Percentiles rank a stretch among this genome's conserved stretches.
These are phyloP conservation scores for Oryza coarctata DNA, from an alignment of 176 grass and related monocot genomes.

Conservation along the genomic window DNA sequence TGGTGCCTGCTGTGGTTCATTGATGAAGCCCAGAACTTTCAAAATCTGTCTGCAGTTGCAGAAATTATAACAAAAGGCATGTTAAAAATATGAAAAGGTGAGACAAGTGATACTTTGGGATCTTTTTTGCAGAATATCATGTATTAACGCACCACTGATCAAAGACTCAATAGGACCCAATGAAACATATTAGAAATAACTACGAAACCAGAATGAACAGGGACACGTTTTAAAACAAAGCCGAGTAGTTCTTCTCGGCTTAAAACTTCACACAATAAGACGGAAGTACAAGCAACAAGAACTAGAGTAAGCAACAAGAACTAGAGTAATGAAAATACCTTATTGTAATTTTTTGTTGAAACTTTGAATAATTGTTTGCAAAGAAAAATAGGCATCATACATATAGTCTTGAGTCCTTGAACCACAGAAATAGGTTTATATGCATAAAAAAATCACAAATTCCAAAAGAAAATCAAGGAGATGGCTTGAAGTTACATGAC, in stretches of 20 bases:
- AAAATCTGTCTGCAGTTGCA: conserved; percentile 64
- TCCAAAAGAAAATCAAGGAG: conserved; percentile 9
- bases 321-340: background rate
- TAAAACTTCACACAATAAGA: conserved; percentile 10
- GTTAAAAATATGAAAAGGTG: conserved; percentile 21
- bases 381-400: background rate
- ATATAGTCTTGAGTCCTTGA: background rate
- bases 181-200: background rate
- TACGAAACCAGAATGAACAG: conserved; percentile 2
- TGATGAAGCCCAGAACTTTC: conserved; percentile 66
- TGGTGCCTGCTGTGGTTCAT: conserved; percentile 57
- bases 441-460: conserved; percentile 9
- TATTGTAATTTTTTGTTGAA: background rate
- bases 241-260: background rate
- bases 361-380: background rate
- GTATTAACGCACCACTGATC: conserved; percentile 9
- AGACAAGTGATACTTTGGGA: background rate
- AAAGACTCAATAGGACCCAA: background rate
- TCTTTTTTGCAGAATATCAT: background rate
- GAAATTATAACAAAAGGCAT: conserved; percentile 21
- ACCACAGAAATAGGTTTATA: background rate
- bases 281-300: background rate
- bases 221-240: background rate
- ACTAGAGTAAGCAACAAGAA: background rate
- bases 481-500: background rate